Percentiles rank a stretch among this genome's conserved stretches.
Evolutionary conservation across 2,329 filamentous ascomycete genomes (phyloP).

Genomic region (Knoxdaviesia capensis): DNA sequence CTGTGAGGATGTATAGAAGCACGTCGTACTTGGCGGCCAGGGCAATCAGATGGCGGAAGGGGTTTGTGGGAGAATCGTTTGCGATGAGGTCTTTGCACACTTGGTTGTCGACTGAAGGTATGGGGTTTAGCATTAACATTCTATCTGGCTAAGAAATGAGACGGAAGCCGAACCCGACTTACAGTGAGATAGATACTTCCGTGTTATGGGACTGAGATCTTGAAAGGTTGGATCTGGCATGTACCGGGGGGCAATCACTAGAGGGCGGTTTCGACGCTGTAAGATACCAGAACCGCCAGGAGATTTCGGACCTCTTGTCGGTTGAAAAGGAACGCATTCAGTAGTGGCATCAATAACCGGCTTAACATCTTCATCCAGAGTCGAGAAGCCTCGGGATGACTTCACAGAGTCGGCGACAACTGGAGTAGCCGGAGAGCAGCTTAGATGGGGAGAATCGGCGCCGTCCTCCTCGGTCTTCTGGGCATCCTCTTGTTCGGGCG

Average conservation of each 20-base stretch:
- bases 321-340: too few relatives aligned
- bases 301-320: too few relatives aligned
- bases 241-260: constrained; percentile 2
- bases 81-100: constrained; percentile 34
- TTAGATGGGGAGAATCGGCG: too few relatives aligned
- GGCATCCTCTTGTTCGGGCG: too few relatives aligned
- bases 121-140: background rate
- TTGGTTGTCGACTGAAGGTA: constrained; percentile 23
- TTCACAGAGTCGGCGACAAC: too few relatives aligned
- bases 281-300: too few relatives aligned
- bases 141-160: background rate
- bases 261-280: too few relatives aligned
- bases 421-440: too few relatives aligned
- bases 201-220: constrained; percentile 23
- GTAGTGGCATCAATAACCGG: too few relatives aligned
- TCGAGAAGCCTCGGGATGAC: too few relatives aligned
- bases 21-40: constrained; percentile 23
- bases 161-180: constrained; percentile 8
- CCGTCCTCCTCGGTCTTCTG: too few relatives aligned
- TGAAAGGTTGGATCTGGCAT: constrained; percentile 35
- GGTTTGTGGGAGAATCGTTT: constrained; percentile 25
- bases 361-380: too few relatives aligned
- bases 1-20: constrained; percentile 26
- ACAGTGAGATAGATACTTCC: constrained; percentile 31
- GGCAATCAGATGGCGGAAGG: constrained; percentile 26